A percentile compares a stretch with the other conserved stretches of the same genome.
phyloP scores from a whole-genome alignment of 192 early-diverging fungal species.

The Tieghemiomyces parasiticus region DNA sequence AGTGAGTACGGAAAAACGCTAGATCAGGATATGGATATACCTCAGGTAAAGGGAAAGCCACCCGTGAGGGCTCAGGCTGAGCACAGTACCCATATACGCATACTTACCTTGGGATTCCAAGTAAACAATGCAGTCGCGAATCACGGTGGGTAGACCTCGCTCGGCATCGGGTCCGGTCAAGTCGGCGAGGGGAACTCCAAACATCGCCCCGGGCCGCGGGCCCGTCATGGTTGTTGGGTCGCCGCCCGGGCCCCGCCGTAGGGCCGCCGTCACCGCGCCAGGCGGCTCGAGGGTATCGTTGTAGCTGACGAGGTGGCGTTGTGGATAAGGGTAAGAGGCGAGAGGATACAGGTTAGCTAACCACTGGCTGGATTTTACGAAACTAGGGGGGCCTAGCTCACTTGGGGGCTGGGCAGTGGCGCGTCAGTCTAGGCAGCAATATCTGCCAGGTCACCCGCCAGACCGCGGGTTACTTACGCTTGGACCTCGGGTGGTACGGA shows the following conservation, averaged over 20 bases:
- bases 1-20: too few relatives aligned
- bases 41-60: too few relatives aligned
- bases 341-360: too few relatives aligned
- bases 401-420: too few relatives aligned
- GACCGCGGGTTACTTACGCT: constrained; percentile 38
- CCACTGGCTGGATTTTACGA: too few relatives aligned
- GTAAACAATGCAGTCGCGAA: constrained; percentile 54
- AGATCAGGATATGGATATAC: too few relatives aligned
- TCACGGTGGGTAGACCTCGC: constrained; percentile 57
- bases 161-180: constrained; percentile 64
- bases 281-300: constrained; percentile 25
- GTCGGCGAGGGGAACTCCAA: constrained; percentile 59
- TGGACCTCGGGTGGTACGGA: constrained; percentile 56
- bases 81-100: too few relatives aligned
- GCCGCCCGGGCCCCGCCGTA: not conserved
- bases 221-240: not conserved
- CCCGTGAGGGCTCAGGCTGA: too few relatives aligned
- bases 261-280: not conserved
- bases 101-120: constrained; percentile 45
- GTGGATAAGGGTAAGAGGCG: too few relatives aligned
- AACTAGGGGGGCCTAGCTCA: too few relatives aligned
- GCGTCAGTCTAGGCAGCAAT: too few relatives aligned
- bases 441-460: too few relatives aligned
- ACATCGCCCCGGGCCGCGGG: constrained; percentile 20
- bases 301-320: constrained; percentile 17